Conservation (phyloP, 805 yeast species). For the Cyberlindnera subsufficiens region DNA sequence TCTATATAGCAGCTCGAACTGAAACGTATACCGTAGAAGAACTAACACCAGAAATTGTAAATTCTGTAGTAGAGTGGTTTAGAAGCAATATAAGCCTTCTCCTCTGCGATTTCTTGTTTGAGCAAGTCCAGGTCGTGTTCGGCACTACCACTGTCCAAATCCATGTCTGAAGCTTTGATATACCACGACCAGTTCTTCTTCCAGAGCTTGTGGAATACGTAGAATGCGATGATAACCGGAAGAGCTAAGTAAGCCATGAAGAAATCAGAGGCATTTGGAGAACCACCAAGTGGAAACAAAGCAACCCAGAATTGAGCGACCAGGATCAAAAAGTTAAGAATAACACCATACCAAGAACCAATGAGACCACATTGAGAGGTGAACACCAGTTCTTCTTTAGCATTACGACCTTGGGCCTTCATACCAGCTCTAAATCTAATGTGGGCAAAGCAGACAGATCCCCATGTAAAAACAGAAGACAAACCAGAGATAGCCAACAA, state of each 20-base stretch:
- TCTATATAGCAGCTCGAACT: neutral
- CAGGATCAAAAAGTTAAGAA: slow-evolving; percentile 54
- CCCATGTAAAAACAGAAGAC: slow-evolving; percentile 78
- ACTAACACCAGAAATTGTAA: slow-evolving; percentile 50
- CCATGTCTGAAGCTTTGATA: slow-evolving; percentile 44
- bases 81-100: slow-evolving; percentile 42
- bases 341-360: slow-evolving; percentile 62
- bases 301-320: slow-evolving; percentile 81
- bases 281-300: slow-evolving; percentile 27
- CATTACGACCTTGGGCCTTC: slow-evolving; percentile 54
- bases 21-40: neutral
- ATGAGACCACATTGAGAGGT: slow-evolving; percentile 61
- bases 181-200: slow-evolving; percentile 34
- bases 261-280: slow-evolving; percentile 26
- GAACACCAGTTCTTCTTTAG: slow-evolving; percentile 61
- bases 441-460: slow-evolving; percentile 62
- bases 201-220: slow-evolving; percentile 37
- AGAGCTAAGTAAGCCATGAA: slow-evolving; percentile 36
- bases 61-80: slow-evolving; percentile 41
- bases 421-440: slow-evolving; percentile 59
- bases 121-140: slow-evolving; percentile 52
- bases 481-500: slow-evolving; percentile 71
- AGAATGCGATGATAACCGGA: slow-evolving; percentile 33
- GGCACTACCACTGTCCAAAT: slow-evolving; percentile 59
- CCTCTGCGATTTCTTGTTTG: slow-evolving; percentile 51